Base-by-base conservation (phyloP, 371 early-diverging fungal species). In the Mortierella sp. region DNA sequence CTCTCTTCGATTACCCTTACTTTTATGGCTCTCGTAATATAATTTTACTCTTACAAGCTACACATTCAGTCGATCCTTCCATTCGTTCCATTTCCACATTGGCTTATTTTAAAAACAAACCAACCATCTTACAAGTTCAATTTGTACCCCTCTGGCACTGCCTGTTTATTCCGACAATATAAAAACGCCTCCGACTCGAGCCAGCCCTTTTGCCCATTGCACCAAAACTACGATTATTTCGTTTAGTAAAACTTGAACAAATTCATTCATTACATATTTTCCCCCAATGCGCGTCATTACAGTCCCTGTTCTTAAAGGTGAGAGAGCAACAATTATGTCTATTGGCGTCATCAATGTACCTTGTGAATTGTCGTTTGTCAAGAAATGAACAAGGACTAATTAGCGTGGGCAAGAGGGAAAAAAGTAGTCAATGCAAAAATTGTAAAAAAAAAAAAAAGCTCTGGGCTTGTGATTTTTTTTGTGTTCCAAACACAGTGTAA, bases 241-340 rank as follows among this genome's bases (percentile, higher is more conserved):
- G 19, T 47, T 47, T 47, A n/a, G 15, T n/a, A 32, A 49, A 28
- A 28, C 40, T 23, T 5, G 6, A 40, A 9, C n/a, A n/a, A n/a
- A 40, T 40, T 49, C 49, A 42, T 42, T 55, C 61, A 8, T 7
- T 43, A 58, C 15, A n/a, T 22, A 19, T 42, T 28, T 37, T 40
- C 15, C 35, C 61, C 68, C 26, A 60, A 90, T 90, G 90, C 83
- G 84, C 47, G 70, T 91, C 64, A 83, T 89, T 28, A 85, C 90
- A 0, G 83, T 91, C 4, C 88, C 89, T 55, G 85, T 67, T 51
- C 71, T 80, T 6, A 68, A 74, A 75, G 81, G 81, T 80, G 68
- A 56, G 13, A 19, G 17, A 45, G n/a, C n/a, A n/a, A n/a, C n/a
- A n/a, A n/a, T n/a, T n/a, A n/a, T n/a, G n/a, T n/a, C n/a, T 51